These are phyloP conservation scores for Esteya vermicola DNA, from an alignment of 2,329 filamentous ascomycete genomes.

Conservation along the genomic window DNA sequence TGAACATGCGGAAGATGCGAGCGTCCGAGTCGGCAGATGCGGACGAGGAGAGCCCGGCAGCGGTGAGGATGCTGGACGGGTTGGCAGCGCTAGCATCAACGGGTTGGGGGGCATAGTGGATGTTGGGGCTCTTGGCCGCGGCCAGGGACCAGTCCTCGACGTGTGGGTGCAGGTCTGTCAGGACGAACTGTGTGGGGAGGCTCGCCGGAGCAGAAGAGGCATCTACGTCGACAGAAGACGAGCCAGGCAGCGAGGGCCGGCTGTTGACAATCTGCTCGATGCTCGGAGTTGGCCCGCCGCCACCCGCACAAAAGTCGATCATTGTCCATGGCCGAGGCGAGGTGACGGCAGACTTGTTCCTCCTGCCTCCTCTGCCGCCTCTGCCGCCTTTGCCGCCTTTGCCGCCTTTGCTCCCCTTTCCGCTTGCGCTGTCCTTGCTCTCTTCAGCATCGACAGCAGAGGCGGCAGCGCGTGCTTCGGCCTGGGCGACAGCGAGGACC, in stretches of 20 bases:
- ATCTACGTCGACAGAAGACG: constrained; percentile 1
- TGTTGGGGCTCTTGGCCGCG: constrained; percentile 33
- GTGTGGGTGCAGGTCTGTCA: constrained; percentile 54
- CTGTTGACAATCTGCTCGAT: constrained; percentile 47
- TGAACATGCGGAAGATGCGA: constrained; percentile 51
- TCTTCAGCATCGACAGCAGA: neutral
- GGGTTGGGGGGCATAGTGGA: constrained; percentile 44
- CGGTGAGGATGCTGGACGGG: constrained; percentile 24
- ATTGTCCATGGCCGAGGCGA: constrained; percentile 34
- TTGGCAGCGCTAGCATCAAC: constrained; percentile 53
- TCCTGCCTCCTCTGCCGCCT: too few relatives aligned
- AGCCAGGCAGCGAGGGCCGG: constrained; percentile 15
- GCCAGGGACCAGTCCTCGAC: constrained; percentile 43
- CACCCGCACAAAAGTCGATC: constrained; percentile 65
- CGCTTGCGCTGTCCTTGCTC: too few relatives aligned
- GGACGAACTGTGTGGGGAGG: constrained; percentile 36
- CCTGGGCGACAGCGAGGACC: neutral
- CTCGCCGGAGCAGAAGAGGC: neutral
- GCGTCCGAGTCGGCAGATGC: neutral
- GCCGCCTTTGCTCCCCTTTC: too few relatives aligned
- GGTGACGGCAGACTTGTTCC: neutral
- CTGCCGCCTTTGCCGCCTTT: too few relatives aligned
- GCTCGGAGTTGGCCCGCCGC: constrained; percentile 53
- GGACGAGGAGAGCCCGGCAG: constrained; percentile 4
- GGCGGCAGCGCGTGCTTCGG: neutral